These are phyloP conservation scores for Alternaria sp. DNA, from an alignment of 2,329 filamentous ascomycete genomes.

Conservation along the genomic window DNA sequence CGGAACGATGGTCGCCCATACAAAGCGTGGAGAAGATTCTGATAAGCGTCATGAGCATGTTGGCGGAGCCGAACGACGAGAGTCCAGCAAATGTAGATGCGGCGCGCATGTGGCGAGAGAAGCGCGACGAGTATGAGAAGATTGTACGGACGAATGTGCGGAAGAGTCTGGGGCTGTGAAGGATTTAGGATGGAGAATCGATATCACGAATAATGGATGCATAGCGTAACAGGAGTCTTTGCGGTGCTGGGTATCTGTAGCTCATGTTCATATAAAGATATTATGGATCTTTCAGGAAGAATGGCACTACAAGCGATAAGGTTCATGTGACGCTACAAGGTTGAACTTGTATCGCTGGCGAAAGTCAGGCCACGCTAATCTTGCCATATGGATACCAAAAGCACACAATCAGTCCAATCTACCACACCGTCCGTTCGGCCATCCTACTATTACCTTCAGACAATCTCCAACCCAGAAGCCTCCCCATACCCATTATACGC, in stretches of 20 bases:
- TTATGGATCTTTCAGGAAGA: background rate
- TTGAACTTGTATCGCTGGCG: background rate
- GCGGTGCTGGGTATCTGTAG: background rate
- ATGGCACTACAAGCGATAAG: background rate
- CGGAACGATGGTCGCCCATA: conserved; percentile 92
- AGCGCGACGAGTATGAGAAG: conserved; percentile 78
- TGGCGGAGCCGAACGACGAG: conserved; percentile 93
- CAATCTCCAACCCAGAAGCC: conserved; percentile 56
- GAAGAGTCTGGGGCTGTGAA: conserved; percentile 47
- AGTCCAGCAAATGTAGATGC: conserved; percentile 95
- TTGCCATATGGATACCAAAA: background rate
- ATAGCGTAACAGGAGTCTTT: conserved; percentile 21
- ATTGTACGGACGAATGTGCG: conserved; percentile 67
- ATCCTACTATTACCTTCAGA: conserved; percentile 20
- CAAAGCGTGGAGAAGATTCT: conserved; percentile 95
- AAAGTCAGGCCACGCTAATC: background rate
- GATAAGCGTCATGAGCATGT: conserved; percentile 88
- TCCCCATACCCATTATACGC: conserved; percentile 68
- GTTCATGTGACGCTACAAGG: background rate
- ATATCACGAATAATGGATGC: conserved; percentile 9
- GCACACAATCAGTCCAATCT: too few species aligned
- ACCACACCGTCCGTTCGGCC: too few species aligned
- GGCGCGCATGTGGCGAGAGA: conserved; percentile 84
- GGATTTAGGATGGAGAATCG: background rate
- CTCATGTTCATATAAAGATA: background rate